Conservation (phyloP, 192 early-diverging fungal genomes). For the Podila verticillata region DNA sequence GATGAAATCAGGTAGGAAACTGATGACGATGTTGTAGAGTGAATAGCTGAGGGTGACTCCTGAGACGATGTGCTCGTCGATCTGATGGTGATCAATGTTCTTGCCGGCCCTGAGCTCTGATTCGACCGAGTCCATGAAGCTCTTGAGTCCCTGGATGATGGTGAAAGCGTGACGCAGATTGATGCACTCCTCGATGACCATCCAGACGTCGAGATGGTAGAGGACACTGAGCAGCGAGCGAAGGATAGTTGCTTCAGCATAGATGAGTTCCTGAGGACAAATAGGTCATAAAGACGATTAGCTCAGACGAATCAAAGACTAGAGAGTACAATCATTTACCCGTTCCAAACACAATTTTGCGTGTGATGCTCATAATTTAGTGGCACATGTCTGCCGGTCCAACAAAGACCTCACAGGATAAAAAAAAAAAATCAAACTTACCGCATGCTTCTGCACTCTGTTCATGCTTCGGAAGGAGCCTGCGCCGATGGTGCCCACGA, state of each 20-base stretch:
- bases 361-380: background rate
- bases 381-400: background rate
- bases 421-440: slow-evolving; percentile 40
- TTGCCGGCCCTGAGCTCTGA: slow-evolving; percentile 59
- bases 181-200: slow-evolving; percentile 81
- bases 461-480: slow-evolving; percentile 63
- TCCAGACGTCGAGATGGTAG: slow-evolving; percentile 78
- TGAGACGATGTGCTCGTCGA: slow-evolving; percentile 87
- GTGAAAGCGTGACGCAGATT: slow-evolving; percentile 76
- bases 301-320: no score
- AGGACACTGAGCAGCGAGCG: slow-evolving; percentile 79
- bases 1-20: slow-evolving; percentile 75
- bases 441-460: slow-evolving; percentile 69
- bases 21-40: slow-evolving; percentile 81
- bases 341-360: background rate
- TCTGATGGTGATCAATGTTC: slow-evolving; percentile 55
- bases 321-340: no score
- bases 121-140: slow-evolving; percentile 57
- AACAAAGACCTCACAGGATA: background rate
- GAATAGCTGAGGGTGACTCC: slow-evolving; percentile 84
- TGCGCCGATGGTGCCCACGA: slow-evolving; percentile 53
- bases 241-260: slow-evolving; percentile 80
- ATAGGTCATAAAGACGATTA: no score
- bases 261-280: slow-evolving; percentile 72
- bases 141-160: slow-evolving; percentile 68